Conservation (phyloP, 1,284 basidiomycete species). For the Cutaneotrichosporon cutaneum region DNA sequence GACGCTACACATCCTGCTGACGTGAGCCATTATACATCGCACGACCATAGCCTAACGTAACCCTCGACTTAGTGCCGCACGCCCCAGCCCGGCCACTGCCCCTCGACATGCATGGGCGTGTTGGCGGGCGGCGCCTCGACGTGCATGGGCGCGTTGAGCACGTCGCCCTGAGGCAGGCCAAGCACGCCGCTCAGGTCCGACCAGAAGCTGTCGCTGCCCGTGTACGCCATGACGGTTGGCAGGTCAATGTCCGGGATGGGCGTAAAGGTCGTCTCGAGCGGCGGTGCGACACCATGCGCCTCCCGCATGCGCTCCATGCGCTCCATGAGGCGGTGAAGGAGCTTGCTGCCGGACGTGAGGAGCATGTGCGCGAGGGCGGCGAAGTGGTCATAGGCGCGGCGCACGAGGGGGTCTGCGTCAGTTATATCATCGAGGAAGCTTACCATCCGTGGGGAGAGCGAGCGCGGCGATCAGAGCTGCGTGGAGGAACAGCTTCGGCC, state of each 20-base stretch:
- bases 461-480: constrained; percentile 20
- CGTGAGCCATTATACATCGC: neutral
- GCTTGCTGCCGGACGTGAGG: constrained; percentile 18
- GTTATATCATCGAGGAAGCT: neutral
- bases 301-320: constrained; percentile 14
- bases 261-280: neutral
- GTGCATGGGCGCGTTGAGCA: constrained; percentile 8
- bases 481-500: constrained; percentile 27
- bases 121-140: constrained; percentile 5
- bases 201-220: constrained; percentile 21
- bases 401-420: constrained; percentile 15
- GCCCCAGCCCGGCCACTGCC: constrained; percentile 5
- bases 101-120: constrained; percentile 8
- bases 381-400: constrained; percentile 15
- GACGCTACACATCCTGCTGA: neutral
- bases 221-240: constrained; percentile 21
- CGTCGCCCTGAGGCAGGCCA: constrained; percentile 6
- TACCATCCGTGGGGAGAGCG: constrained; percentile 16
- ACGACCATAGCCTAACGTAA: neutral
- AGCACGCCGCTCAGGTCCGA: constrained; percentile 18
- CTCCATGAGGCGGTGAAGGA: constrained; percentile 17
- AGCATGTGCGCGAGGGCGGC: constrained; percentile 14
- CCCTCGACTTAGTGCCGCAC: neutral
- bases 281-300: constrained; percentile 1
- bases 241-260: constrained; percentile 13